phyloP scores from a whole-genome alignment of 371 early-diverging fungal species.

The Zancudomyces culisetae region DNA sequence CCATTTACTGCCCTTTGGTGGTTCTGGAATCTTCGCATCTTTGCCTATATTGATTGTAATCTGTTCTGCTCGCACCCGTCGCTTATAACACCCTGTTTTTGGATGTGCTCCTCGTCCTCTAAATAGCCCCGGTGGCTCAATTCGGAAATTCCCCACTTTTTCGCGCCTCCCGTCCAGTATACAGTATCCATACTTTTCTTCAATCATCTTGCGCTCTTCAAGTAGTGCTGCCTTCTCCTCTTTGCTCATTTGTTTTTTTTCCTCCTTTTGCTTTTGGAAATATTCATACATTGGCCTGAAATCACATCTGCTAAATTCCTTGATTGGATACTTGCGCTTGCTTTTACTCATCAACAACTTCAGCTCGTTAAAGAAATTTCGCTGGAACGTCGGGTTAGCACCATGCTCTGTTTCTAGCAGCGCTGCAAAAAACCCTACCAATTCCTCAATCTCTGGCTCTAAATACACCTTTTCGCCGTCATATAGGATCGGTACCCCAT shows the following conservation, averaged over 20 bases:
- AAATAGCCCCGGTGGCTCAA: slow-evolving; percentile 93
- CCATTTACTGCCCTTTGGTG: slow-evolving; percentile 85
- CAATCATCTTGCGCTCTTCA: slow-evolving; percentile 46
- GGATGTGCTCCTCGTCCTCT: slow-evolving; percentile 94
- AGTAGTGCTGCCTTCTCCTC: slow-evolving; percentile 72
- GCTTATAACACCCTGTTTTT: slow-evolving; percentile 78
- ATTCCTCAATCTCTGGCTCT: slow-evolving; percentile 75
- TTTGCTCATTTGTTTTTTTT: slow-evolving; percentile 66
- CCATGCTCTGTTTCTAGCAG: slow-evolving; percentile 68
- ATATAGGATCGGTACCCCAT: slow-evolving; percentile 74
- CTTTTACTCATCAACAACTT: slow-evolving; percentile 35
- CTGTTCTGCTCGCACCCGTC: slow-evolving; percentile 75
- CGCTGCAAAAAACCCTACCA: slow-evolving; percentile 85
- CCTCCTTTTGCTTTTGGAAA: slow-evolving; percentile 52
- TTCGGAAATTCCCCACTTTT: slow-evolving; percentile 89
- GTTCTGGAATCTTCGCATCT: slow-evolving; percentile 54
- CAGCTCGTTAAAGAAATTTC: slow-evolving; percentile 88
- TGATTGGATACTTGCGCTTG: slow-evolving; percentile 45
- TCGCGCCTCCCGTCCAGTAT: slow-evolving; percentile 78
- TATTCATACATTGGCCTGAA: slow-evolving; percentile 70
- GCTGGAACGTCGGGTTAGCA: slow-evolving; percentile 60
- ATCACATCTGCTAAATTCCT: slow-evolving; percentile 67
- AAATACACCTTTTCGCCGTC: slow-evolving; percentile 57
- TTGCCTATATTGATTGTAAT: slow-evolving; percentile 80
- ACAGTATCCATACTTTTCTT: slow-evolving; percentile 57